Evolutionary conservation across 2,329 filamentous ascomycete genomes (phyloP), one percentile per base, ranked within the genome.

Genomic region (Apiospora rasikravindrae): DNA sequence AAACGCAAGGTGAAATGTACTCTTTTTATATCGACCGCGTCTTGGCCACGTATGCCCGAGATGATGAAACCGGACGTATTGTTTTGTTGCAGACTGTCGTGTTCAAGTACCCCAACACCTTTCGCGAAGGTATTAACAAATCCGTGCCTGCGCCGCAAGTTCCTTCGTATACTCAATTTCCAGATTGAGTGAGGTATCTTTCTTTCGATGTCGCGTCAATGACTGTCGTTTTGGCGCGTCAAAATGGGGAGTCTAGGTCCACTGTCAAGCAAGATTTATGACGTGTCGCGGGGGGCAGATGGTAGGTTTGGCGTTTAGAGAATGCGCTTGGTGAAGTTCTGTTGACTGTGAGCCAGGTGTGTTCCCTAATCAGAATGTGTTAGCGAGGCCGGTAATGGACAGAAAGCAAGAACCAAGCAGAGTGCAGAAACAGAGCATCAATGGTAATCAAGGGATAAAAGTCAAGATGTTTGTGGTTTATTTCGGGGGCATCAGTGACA

Each of bases 361-460:
- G 33, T 40, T 64, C 33, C 57, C 19, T 40, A 33, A 37, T 40
- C 33, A 64, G 57, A 33, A 64, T 33, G 57, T 64, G 57, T 64
- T 22, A 64, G 57, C 57, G 22, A 64, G n/a, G 33, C 33, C 37
- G 10, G 57, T n/a, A n/a, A n/a, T 22, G 19, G 57, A 22, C 53
- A 4, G 19, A 37, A 37, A 10, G 53, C 16, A 19, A 61, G 19
- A 61, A 22, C 53, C 19, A 61, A 37, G 57, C 33, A 64, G 11
- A 40, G 57, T n/a, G 40, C 57, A 24, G 11, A 33, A 64, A 64
- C 10, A 24, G 33, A 40, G 33, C 57, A 64, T 40, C 57, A 37
- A 64, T 19, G 33, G 57, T 37, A 64, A 64, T 64, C 57, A 64
- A 64, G 57, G 57, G 57, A 64, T 33, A 33, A 64, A 37, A 64